Base-by-base conservation (phyloP, 805 yeast genomes). In the Yarrowia sp. region DNA sequence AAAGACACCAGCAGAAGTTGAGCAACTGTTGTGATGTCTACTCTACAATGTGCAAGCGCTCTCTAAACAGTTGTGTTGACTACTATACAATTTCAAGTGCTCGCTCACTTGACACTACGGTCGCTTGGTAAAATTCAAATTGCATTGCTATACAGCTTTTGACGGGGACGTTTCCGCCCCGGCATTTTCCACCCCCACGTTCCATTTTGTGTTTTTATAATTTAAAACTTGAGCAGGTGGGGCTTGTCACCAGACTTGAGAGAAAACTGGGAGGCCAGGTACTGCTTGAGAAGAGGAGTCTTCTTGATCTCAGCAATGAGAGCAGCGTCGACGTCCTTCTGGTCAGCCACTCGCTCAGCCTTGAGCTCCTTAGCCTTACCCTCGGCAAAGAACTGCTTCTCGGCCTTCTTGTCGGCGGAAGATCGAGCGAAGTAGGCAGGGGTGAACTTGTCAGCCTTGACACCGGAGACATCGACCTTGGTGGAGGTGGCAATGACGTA, bases 401-500 rank as follows among this genome's bases (percentile, higher is more conserved):
- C 98, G 84, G 91, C 89, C 84, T 87, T 83, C 80, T 88, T 83
- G 77, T 91, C 81, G 78, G 89, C 79, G 85, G 92, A 90, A 85
- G 94, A 98, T 84, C 94, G 91, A 80, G 97, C 97, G 79, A 95
- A 94, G 92, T 94, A 95, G 76, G 89, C 90, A 78, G 87, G 96
- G 83, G 89, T 86, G 88, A 90, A 94, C 84, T 94, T 95, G 79
- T 92, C 85, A 75, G 91, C 92, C 79, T 91, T 90, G 75, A 92
- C 91, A 74, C 88, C 82, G 69, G 86, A 85, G 75, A 94, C 89
- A 74, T 87, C 83, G 78, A 95, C 90, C 82, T 86, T 84, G 84
- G 99, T 95, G 76, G 97, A 92, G 80, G 99, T 94, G 79, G 98
- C 98, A 84, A 94, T 94, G 77, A 95, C 99, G 85, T 94, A 95